Evolutionary conservation across 1,139 yeast genomes (phyloP).

Genomic region (Wickerhamiella pararugosa): DNA sequence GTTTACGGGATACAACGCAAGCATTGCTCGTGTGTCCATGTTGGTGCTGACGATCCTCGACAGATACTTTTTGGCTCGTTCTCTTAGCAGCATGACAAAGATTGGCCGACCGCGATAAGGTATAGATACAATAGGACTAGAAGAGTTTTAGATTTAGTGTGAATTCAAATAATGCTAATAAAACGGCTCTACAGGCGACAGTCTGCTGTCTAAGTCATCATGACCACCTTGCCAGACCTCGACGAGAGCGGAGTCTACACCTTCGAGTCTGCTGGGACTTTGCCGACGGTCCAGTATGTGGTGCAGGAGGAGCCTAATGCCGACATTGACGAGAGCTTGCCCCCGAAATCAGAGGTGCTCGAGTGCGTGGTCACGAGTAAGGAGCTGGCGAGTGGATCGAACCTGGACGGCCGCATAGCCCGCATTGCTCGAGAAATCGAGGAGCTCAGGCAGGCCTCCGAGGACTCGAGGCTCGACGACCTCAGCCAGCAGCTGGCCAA

Average conservation of each 20-base stretch:
- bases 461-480: background rate
- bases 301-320: background rate
- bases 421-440: conserved; percentile 3
- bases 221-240: conserved; percentile 5
- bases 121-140: background rate
- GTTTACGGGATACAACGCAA: conserved; percentile 16
- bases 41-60: conserved; percentile 20
- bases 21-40: conserved; percentile 23
- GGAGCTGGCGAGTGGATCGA: conserved; percentile 4
- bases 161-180: too few species aligned
- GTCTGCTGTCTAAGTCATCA: background rate
- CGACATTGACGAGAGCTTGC: background rate
- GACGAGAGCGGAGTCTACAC: conserved; percentile 7
- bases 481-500: background rate
- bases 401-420: conserved; percentile 7
- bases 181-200: too few species aligned
- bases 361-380: conserved; percentile 4
- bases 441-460: background rate
- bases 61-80: conserved; percentile 3
- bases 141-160: too few species aligned
- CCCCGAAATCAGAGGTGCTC: conserved; percentile 2
- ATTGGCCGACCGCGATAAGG: background rate
- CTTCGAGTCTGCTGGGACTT: conserved; percentile 1
- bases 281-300: background rate
- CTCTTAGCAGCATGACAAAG: background rate